Percentiles rank a stretch among this genome's conserved stretches.
Evolutionary conservation across 768 basidiomycete species (phyloP).

Genomic region (Rhodocollybia butyracea): DNA sequence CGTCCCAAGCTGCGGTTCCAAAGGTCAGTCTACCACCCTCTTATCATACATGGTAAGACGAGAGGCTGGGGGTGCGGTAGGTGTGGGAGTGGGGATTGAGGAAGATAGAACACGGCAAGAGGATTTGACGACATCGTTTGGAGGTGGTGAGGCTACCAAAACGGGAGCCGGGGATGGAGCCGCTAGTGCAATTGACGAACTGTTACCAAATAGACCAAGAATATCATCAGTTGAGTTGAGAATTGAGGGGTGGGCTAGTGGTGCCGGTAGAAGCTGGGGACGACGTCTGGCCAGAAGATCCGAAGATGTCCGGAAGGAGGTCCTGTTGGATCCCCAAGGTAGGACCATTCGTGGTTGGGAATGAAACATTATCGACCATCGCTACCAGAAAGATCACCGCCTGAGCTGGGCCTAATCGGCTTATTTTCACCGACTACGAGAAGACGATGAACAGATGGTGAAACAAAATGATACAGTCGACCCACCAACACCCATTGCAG

Average conservation of each 20-base stretch:
- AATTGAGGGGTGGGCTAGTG: conserved; percentile 39
- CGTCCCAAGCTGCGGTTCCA: too few relatives aligned
- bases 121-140: conserved; percentile 18
- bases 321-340: conserved; percentile 64
- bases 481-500: conserved; percentile 89
- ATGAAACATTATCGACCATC: conserved; percentile 53
- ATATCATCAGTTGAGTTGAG: conserved; percentile 82
- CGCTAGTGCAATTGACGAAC: conserved; percentile 35
- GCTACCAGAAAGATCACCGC: conserved; percentile 81
- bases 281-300: conserved; percentile 41
- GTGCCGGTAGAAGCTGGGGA: conserved; percentile 30
- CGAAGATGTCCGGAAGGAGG: conserved; percentile 92
- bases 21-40: conserved; percentile 89
- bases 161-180: conserved; percentile 18
- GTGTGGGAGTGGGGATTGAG: conserved; percentile 35
- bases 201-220: conserved; percentile 77
- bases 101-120: conserved; percentile 31
- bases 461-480: conserved; percentile 5
- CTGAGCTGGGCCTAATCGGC: conserved; percentile 86
- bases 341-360: conserved; percentile 40
- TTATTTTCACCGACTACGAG: conserved; percentile 87
- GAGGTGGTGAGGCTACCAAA: conserved; percentile 16
- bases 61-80: conserved; percentile 39
- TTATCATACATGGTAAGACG: conserved; percentile 84
- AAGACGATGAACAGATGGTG: background rate